Evolutionary conservation across 306 rosid species (phyloP).

Genomic region (Vigna radiata): DNA sequence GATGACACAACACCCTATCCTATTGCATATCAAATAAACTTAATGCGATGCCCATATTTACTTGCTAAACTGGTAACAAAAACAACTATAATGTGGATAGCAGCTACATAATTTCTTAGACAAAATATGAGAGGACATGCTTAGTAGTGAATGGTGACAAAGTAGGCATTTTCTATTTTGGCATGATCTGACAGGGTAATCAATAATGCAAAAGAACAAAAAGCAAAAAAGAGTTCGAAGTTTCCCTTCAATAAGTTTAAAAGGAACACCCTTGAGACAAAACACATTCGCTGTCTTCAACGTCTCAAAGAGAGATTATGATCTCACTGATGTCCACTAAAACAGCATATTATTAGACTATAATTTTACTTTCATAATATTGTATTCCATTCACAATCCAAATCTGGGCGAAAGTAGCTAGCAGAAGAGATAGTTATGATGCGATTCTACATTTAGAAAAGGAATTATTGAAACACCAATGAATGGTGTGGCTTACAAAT

Average conservation of each 20-base stretch:
- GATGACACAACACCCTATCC: neutral
- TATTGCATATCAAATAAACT: constrained; percentile 1
- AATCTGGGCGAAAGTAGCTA: constrained; percentile 13
- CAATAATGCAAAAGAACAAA: constrained; percentile 18
- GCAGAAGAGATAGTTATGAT: neutral
- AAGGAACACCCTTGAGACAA: neutral
- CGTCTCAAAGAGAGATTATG: neutral
- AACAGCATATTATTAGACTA: constrained; percentile 13
- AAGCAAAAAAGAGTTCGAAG: neutral
- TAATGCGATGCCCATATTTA: neutral
- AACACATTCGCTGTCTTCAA: constrained; percentile 13
- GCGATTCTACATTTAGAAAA: neutral
- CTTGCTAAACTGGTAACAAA: constrained; percentile 21
- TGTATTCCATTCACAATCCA: constrained; percentile 25
- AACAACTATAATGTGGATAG: neutral
- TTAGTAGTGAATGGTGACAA: neutral
- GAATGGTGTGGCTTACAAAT: neutral
- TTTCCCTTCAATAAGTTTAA: constrained; percentile 30
- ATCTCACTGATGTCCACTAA: constrained; percentile 1
- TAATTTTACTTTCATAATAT: neutral
- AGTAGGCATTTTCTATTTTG: neutral
- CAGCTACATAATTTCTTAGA: constrained; percentile 2
- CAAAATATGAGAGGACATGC: constrained; percentile 11
- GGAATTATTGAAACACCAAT: neutral
- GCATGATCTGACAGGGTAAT: constrained; percentile 5